phyloP scores from a whole-genome alignment of 2,329 filamentous ascomycete genomes.

The Ceratocystis harringtonii region DNA sequence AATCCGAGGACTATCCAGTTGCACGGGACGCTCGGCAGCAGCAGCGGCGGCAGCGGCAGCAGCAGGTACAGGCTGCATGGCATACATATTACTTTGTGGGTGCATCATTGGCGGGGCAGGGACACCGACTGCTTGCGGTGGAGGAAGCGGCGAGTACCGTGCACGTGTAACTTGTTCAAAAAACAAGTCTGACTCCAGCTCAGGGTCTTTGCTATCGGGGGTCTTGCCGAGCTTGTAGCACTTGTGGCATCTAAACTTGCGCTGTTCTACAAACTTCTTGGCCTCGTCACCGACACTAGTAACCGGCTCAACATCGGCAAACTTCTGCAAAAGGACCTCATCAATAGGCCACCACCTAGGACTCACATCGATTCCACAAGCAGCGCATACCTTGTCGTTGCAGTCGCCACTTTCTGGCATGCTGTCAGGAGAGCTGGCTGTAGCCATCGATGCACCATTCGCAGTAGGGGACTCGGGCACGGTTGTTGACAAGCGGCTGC shows the following conservation, averaged over 20 bases:
- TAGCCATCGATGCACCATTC: slow-evolving; percentile 14
- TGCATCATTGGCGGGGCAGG: slow-evolving; percentile 11
- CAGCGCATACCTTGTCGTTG: slow-evolving; percentile 44
- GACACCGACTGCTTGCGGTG: neutral
- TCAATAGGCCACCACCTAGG: slow-evolving; percentile 57
- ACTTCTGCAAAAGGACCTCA: slow-evolving; percentile 35
- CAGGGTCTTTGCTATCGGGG: slow-evolving; percentile 20
- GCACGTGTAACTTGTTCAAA: slow-evolving; percentile 7
- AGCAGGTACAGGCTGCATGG: neutral
- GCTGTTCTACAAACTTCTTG: slow-evolving; percentile 43
- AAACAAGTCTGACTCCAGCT: slow-evolving; percentile 22
- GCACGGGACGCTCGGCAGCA: slow-evolving; percentile 19
- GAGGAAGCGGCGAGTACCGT: slow-evolving; percentile 2
- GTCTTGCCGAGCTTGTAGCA: slow-evolving; percentile 44
- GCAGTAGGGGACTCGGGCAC: slow-evolving; percentile 20
- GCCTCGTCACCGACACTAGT: slow-evolving; percentile 36
- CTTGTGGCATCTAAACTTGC: slow-evolving; percentile 60
- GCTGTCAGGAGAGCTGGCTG: slow-evolving; percentile 18
- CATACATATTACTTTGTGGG: neutral
- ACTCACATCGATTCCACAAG: slow-evolving; percentile 54
- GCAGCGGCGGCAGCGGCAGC: neutral
- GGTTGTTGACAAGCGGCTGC: slow-evolving; percentile 43
- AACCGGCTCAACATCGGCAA: slow-evolving; percentile 35
- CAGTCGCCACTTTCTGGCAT: slow-evolving; percentile 24
- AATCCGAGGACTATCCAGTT: slow-evolving; percentile 18